Base-by-base conservation (phyloP, 192 early-diverging fungal genomes). In the Mortierella alpina region DNA sequence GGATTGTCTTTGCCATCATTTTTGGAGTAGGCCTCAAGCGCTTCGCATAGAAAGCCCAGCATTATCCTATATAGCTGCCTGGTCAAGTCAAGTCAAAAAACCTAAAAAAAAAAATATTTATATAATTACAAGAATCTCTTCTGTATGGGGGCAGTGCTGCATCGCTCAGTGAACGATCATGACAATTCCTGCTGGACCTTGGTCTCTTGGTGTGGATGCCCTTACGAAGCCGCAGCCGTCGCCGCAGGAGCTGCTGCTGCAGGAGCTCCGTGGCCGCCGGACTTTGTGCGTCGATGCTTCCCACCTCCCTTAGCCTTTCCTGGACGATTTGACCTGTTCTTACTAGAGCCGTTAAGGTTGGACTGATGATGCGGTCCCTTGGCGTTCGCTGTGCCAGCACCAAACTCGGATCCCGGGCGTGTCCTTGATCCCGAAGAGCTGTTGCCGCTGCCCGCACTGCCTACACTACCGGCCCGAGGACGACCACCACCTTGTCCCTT, bases 1-100 rank as follows among this genome's bases (percentile, higher is more conserved):
- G 77, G 77, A 64, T 80, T 53, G 61, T 72, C 65, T n/a, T 80
- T 51, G 77, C 77, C 6, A 13, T 72, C 10, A 56, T 80, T 47
- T 68, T 80, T 80, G 77, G 77, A 20, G 46, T 80, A 48, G 70
- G 69, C n/a, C 44, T 48, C 66, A 80, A 72, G 65, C 50, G 55
- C 4, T 20, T 72, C 5, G 52, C 50, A 42, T 72, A 72, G 61
- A 41, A 13, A n/a, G 14, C 0, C 41, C 7, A 6, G 14, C 15
- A 39, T 14, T 44, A 47, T 45, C 6, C 6, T 8, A 44, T 23
- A 41, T 71, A 17, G 23, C 56, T 57, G 12, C 44, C 40, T 51
- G 51, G 9, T 14, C 49, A 42, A 31, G 49, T 15, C 13, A 51
- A 51, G 49, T 11, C 49, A 51, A 51, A 51, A 51, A 17, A 1